Evolutionary conservation across 768 basidiomycete species (phyloP).

Genomic region (Tulasnella sp.): DNA sequence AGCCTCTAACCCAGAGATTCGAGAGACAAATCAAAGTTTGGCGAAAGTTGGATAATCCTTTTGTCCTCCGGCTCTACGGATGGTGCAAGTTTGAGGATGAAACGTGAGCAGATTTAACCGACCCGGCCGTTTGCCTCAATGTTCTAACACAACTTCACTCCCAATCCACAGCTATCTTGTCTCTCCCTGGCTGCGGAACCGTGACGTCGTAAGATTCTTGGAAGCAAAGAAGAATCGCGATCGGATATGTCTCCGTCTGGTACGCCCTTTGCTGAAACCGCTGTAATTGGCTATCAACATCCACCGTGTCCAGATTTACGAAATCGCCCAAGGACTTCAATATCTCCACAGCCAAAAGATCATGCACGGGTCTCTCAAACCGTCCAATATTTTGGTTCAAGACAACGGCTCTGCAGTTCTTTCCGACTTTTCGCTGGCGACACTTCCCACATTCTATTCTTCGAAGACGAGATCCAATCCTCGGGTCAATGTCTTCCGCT

Average conservation of each 20-base stretch:
- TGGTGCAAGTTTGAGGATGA: neutral
- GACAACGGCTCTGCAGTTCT: neutral
- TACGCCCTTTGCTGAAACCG: neutral
- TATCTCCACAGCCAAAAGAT: slow-evolving; percentile 20
- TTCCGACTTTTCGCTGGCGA: slow-evolving; percentile 20
- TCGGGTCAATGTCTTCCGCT: slow-evolving; percentile 5
- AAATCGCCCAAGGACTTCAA: neutral
- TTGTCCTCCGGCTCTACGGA: slow-evolving; percentile 11
- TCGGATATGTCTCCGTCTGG: neutral
- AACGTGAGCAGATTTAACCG: neutral
- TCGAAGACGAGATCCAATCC: slow-evolving; percentile 13
- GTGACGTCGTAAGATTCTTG: slow-evolving; percentile 7
- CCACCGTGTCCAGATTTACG: neutral
- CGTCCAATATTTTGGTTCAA: slow-evolving; percentile 22
- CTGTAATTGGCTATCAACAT: neutral
- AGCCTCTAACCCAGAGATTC: neutral
- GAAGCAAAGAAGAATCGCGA: neutral
- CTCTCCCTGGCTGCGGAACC: neutral
- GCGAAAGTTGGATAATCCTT: neutral
- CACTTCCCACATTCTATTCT: neutral
- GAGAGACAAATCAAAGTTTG: slow-evolving; percentile 16
- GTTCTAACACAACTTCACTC: neutral
- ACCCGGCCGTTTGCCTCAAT: neutral
- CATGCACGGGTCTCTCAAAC: slow-evolving; percentile 12
- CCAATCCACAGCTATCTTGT: neutral